These are phyloP conservation scores for Dactylellina drechsleri DNA, from an alignment of 2,329 filamentous ascomycete species.

Conservation along the genomic window DNA sequence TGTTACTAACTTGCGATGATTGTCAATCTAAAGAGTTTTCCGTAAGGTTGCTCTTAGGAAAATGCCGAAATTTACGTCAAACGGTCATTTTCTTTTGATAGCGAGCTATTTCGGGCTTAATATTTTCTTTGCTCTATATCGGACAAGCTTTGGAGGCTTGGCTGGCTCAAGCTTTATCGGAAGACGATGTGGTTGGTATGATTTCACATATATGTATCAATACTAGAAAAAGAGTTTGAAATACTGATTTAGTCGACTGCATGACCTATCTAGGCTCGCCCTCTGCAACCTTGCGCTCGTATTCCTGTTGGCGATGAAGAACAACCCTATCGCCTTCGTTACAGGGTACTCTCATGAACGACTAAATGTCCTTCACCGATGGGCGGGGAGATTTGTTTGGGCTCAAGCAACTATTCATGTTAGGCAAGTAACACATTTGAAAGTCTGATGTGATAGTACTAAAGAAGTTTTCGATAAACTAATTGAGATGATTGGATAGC, in stretches of 20 bases:
- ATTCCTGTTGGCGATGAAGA: slow-evolving; percentile 69
- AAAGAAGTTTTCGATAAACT: not conserved
- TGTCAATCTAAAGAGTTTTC: slow-evolving; percentile 41
- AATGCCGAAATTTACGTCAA: slow-evolving; percentile 62
- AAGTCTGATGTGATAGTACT: too few species aligned
- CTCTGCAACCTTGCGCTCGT: slow-evolving; percentile 67
- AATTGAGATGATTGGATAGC: not conserved
- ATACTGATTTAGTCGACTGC: slow-evolving; percentile 14
- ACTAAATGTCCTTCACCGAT: slow-evolving; percentile 69
- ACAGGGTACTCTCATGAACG: slow-evolving; percentile 70
- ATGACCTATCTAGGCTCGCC: too few species aligned
- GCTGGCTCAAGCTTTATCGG: slow-evolving; percentile 56
- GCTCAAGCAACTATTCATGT: slow-evolving; percentile 56
- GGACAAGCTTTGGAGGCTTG: slow-evolving; percentile 57
- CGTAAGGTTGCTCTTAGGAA: slow-evolving; percentile 59
- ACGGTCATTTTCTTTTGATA: slow-evolving; percentile 62
- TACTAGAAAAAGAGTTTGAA: not conserved
- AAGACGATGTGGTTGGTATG: slow-evolving; percentile 60
- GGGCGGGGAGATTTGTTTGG: slow-evolving; percentile 57
- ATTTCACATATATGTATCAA: not conserved
- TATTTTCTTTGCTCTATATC: slow-evolving; percentile 60
- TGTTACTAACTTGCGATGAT: slow-evolving; percentile 30
- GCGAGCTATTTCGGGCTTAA: slow-evolving; percentile 61
- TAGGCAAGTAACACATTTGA: slow-evolving; percentile 51
- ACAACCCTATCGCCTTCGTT: slow-evolving; percentile 69